Evolutionary conservation across 2,329 filamentous ascomycete genomes (phyloP), one percentile per base, ranked within the genome.

Genomic region (Penicillium sp.): DNA sequence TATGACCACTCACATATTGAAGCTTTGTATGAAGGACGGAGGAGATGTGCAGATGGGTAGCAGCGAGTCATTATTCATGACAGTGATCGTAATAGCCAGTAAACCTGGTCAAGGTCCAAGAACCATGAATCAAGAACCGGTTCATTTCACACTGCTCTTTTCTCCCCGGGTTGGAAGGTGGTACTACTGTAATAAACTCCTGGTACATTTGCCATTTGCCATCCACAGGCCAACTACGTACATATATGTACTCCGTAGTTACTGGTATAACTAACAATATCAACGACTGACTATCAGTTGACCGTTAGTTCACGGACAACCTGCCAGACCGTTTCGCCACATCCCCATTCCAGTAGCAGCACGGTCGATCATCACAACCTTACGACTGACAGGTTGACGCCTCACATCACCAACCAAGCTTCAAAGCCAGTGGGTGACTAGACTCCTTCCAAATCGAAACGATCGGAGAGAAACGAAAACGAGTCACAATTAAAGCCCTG

Each of bases 361-460:
- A 57, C 10, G 17, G 33, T n/a, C 49, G 49, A 59, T 59, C 56
- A 28, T 44, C 38, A 33, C n/a, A 38, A 51, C 35, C 35, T 37
- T 37, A 37, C 35, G 13, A 26, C 28, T 59, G 58, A 55, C 61
- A 51, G 28, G 57, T 57, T 22, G 61, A 57, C 49, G 55, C 56
- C 56, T 62, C 59, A 64, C 53, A 64, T 47, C 10, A 12, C 22
- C 44, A n/a, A 17, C 44, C 12, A 47, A 26, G 24, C 24, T 28
- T 26, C 44, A n/a, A 15, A 37, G 35, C 35, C 35, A 37, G 35
- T 37, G 13, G 35, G 35, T 37, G 24, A 47, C 19, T 44, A 58
- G 53, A 47, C 59, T 62, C 56, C 38, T 51, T 50, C 40, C 51
- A 19, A 49, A 64, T 50, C 54, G 56, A 53, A 37, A 26, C 37